Evolutionary conservation across 164 flowering plant species (phyloP).

Genomic region (Liriodendron chinense): DNA sequence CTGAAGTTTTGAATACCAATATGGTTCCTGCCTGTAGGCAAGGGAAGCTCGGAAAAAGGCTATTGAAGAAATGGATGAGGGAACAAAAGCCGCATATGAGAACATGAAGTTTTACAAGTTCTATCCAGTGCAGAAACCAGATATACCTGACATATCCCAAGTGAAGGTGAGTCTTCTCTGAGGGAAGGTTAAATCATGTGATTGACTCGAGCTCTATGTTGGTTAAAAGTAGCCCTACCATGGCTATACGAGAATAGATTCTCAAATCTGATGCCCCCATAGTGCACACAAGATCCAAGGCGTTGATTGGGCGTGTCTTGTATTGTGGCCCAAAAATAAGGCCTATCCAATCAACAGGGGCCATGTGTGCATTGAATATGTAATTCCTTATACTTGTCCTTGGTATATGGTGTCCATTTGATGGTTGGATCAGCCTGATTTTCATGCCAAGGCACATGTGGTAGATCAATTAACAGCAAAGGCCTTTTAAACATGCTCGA

Average conservation of each 20-base stretch:
- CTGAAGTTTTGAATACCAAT: too few species aligned
- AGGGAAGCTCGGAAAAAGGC: constrained; percentile 78
- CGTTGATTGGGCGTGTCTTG: background rate
- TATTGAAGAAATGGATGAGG: constrained; percentile 72
- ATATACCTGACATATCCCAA: constrained; percentile 73
- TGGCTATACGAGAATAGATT: background rate
- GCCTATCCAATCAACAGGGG: background rate
- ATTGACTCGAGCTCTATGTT: background rate
- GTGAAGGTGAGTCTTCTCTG: constrained; percentile 57
- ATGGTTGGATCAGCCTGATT: too few species aligned
- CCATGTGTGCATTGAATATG: background rate
- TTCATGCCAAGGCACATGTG: too few species aligned
- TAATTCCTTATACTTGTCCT: too few species aligned
- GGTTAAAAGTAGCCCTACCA: background rate
- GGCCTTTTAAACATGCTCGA: too few species aligned
- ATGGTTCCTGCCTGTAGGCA: constrained; percentile 43
- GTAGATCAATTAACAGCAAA: too few species aligned
- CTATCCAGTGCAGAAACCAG: constrained; percentile 78
- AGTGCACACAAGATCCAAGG: background rate
- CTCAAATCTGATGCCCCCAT: background rate
- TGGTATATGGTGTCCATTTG: too few species aligned
- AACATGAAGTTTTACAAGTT: constrained; percentile 86
- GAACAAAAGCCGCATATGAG: constrained; percentile 57
- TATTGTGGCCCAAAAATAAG: background rate
- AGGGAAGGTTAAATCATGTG: background rate